phyloP scores from a whole-genome alignment of 495 filamentous ascomycete species.

The Penicillium paradoxum region DNA sequence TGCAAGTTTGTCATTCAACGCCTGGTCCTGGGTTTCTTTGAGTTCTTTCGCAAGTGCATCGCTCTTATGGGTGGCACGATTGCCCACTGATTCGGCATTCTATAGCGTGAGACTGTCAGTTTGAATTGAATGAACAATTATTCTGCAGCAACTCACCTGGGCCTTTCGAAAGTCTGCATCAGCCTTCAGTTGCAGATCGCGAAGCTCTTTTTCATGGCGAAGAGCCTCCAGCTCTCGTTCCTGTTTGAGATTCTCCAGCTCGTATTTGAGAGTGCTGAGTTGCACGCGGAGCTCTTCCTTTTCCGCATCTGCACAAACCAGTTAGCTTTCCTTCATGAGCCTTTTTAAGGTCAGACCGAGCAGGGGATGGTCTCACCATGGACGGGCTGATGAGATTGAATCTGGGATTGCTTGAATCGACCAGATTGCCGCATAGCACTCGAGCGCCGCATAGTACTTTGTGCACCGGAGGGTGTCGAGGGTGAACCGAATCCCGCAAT shows the following conservation, averaged over 20 bases:
- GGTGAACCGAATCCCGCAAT: constrained; percentile 30
- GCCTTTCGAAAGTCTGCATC: constrained; percentile 82
- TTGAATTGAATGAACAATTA: background rate
- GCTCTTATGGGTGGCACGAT: constrained; percentile 63
- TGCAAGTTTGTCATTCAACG: constrained; percentile 59
- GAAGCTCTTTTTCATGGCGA: constrained; percentile 75
- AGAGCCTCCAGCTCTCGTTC: constrained; percentile 75
- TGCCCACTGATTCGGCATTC: constrained; percentile 62
- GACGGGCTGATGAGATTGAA: constrained; percentile 17
- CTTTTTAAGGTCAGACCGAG: background rate
- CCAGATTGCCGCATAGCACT: constrained; percentile 25
- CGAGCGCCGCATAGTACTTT: constrained; percentile 27
- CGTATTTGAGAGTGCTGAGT: constrained; percentile 63
- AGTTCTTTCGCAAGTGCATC: constrained; percentile 68
- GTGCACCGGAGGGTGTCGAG: constrained; percentile 26
- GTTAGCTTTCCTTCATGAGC: constrained; percentile 10
- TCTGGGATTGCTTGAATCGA: constrained; percentile 26
- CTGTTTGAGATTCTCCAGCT: constrained; percentile 70
- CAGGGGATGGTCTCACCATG: constrained; percentile 14
- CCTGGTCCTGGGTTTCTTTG: constrained; percentile 61
- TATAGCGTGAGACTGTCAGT: constrained; percentile 22
- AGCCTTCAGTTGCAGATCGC: constrained; percentile 65
- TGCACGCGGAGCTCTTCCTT: constrained; percentile 67
- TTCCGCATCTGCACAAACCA: constrained; percentile 28
- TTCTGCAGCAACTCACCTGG: constrained; percentile 47